Evolutionary conservation across 495 filamentous ascomycete species (phyloP), one percentile per base, ranked within the genome.

Genomic region (Friedmanniomyces simplex): DNA sequence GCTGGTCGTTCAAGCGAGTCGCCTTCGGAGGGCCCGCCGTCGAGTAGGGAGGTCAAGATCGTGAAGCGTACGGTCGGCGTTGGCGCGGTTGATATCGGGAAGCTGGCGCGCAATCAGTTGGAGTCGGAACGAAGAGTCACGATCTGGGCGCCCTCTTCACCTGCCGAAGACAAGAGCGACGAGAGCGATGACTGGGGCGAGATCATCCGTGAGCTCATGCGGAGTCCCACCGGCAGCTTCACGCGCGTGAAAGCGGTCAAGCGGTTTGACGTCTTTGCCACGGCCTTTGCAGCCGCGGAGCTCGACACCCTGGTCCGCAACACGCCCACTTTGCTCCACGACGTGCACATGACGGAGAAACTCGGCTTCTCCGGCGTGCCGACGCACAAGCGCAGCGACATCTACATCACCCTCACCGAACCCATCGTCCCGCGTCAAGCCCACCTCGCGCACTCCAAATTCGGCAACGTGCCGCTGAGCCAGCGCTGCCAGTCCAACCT

Each of bases 331-430:
- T 73, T 94, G 5, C 80, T 97, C 36, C 87, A 94, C 53, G 82
- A 83, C 42, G 79, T 96, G 55, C 77, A 77, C 58, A 84, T 83
- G 62, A 91, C 90, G 6, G 80, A 77, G 60, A 89, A 91, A 68
- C 89, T 96, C 64, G 91, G 89, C n/a, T 99, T 99, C 71, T 85
- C 93, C 1, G 90, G 90, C 20, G 91, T 89, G 8, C 93, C 93
- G 0, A 88, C 86, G 0, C 87, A 87, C 63, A 78, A 88, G 10
- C 74, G 93, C 60, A 95, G 88, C 13, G 93, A 99, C 66, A 96
- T 99, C 48, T 99, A 97, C 67, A 68, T 99, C 22, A 95, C 88
- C 0, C 68, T 99, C 50, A 79, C 80, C 37, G 83, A 88, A 61
- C 84, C 89, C 0, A 76, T 79, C 14, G 71, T 99, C 2, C 82